Conservation (phyloP, 148 eudicot species). For the Vaccinium corymbosum region DNA sequence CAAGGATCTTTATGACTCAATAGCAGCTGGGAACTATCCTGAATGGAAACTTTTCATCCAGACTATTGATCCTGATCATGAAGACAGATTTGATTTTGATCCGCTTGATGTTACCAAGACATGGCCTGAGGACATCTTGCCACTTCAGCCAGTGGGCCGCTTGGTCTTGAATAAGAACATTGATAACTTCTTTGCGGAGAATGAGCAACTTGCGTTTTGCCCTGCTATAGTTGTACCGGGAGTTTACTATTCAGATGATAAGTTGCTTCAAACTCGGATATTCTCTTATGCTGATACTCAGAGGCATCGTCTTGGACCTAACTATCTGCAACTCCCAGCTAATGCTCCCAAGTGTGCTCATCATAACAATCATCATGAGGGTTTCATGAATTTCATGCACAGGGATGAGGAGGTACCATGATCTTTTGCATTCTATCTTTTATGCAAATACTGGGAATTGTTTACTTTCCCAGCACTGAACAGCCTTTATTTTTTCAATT, state of each 20-base stretch:
- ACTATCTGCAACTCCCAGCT: conserved; percentile 85
- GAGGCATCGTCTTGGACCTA: conserved; percentile 95
- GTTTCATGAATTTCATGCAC: conserved; percentile 96
- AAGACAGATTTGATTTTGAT: conserved; percentile 88
- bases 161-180: conserved; percentile 92
- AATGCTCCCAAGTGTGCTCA: conserved; percentile 93
- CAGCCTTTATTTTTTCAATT: not conserved
- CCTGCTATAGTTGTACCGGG: conserved; percentile 90
- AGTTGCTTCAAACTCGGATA: conserved; percentile 80
- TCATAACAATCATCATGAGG: conserved; percentile 94
- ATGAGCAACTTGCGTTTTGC: conserved; percentile 87
- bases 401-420: conserved; percentile 90
- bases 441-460: not conserved
- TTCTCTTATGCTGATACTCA: conserved; percentile 94
- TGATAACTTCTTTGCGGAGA: conserved; percentile 91
- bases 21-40: conserved; percentile 89
- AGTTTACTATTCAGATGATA: conserved; percentile 81
- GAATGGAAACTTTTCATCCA: conserved; percentile 95
- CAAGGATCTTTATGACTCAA: conserved; percentile 84
- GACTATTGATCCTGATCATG: conserved; percentile 80
- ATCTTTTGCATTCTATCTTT: not conserved
- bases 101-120: conserved; percentile 90
- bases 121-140: conserved; percentile 94
- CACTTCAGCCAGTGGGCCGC: conserved; percentile 92
- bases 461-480: not conserved